Evolutionary conservation across 2,329 filamentous ascomycete genomes (phyloP), one percentile per base, ranked within the genome.

Genomic region (Exophiala viscosa): DNA sequence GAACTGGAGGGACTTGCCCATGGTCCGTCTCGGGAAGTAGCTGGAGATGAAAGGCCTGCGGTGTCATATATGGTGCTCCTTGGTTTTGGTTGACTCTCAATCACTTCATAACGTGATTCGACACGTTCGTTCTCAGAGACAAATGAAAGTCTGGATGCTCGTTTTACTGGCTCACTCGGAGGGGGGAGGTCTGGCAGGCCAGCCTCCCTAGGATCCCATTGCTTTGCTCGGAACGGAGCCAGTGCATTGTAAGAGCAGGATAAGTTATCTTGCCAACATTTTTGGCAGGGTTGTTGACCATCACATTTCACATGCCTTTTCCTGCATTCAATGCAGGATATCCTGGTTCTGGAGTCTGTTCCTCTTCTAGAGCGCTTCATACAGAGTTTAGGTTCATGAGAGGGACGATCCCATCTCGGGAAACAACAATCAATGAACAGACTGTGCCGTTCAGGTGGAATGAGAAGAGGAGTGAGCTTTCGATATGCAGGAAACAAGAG

Each of bases 231-330:
- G 32, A 47, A 38, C 38, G 32, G 14, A 20, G 8, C 17, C 11
- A 33, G 14, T 13, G 45, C 11, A 15, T 15, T 36, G 34, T 47
- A 47, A 9, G 14, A n/a, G 23, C 45, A 47, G 9, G 14, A 7
- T 10, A 47, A n/a, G 33, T 38, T 33, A 47, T 47, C 45, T 38
- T 47, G 45, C 45, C 45, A 47, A 33, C 45, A 47, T 11, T 32
- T n/a, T n/a, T 47, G 45, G 14, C 45, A 47, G 14, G 45, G 45
- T 33, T 47, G 45, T 20, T 38, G n/a, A 11, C 45, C 45, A 33
- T n/a, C 45, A 33, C 45, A 47, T 38, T 23, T 47, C 3, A 38
- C 14, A 20, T 47, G 45, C 23, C 45, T 32, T 38, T 20, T n/a
- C 11, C 45, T n/a, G 34, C 45, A 47, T 13, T 36, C 17, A 32